These are phyloP conservation scores for Populus hybrid DNA, from an alignment of 441 rosid genomes.

Conservation along the genomic window DNA sequence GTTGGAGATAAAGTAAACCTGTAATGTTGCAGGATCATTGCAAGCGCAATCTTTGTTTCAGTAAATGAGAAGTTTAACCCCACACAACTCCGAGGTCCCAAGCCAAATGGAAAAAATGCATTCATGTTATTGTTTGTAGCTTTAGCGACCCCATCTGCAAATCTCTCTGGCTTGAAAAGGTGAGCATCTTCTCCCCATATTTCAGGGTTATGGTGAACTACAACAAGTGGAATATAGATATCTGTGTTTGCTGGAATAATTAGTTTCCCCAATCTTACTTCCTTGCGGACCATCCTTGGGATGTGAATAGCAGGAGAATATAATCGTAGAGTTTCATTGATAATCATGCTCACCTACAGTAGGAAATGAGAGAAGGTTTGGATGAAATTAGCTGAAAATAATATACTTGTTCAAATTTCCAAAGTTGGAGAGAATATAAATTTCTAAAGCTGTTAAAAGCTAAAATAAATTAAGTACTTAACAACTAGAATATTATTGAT, in stretches of 20 bases:
- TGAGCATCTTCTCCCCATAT: constrained; percentile 46
- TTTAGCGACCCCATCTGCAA: constrained; percentile 39
- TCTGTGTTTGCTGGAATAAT: constrained; percentile 27
- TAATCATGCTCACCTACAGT: constrained; percentile 41
- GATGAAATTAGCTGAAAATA: too few species aligned
- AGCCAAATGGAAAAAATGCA: constrained; percentile 36
- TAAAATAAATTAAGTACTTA: neutral
- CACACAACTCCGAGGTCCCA: constrained; percentile 41
- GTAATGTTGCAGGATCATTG: constrained; percentile 45
- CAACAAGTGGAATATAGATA: constrained; percentile 10
- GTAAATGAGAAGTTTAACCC: constrained; percentile 39
- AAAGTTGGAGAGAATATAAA: too few species aligned
- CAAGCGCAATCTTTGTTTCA: constrained; percentile 35
- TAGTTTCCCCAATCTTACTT: constrained; percentile 31
- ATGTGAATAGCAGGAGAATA: constrained; percentile 28
- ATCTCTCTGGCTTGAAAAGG: constrained; percentile 45
- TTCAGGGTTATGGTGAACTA: constrained; percentile 33
- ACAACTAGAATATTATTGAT: neutral
- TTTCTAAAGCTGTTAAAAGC: too few species aligned
- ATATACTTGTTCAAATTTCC: too few species aligned
- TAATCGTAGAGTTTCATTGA: constrained; percentile 40
- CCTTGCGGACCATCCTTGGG: constrained; percentile 17
- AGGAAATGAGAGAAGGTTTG: neutral
- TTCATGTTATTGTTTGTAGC: constrained; percentile 32
- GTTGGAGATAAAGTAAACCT: constrained; percentile 38